These are phyloP conservation scores for Zygoascus tannicola DNA, from an alignment of 805 yeast species.

Conservation along the genomic window DNA sequence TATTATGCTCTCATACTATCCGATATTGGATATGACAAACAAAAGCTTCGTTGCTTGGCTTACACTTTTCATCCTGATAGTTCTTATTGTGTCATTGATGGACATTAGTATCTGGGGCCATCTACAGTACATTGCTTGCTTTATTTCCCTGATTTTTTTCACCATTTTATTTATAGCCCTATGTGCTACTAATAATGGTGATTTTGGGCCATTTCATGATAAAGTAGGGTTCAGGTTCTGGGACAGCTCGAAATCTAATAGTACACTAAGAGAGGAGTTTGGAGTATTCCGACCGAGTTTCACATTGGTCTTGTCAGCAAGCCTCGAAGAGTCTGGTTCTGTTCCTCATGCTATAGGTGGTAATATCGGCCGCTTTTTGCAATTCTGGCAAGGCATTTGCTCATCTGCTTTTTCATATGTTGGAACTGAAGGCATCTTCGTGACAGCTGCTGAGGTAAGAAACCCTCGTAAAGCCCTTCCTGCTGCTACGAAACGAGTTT, in stretches of 20 bases:
- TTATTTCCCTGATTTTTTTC: conserved; percentile 46
- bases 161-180: conserved; percentile 44
- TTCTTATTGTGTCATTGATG: conserved; percentile 45
- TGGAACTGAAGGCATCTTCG: conserved; percentile 74
- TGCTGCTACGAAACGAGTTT: conserved; percentile 63
- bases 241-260: conserved; percentile 45
- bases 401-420: conserved; percentile 68
- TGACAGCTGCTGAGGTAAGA: conserved; percentile 80
- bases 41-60: conserved; percentile 59
- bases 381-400: conserved; percentile 47
- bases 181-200: conserved; percentile 57
- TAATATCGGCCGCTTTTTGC: conserved; percentile 34
- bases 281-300: conserved; percentile 59
- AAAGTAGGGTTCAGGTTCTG: conserved; percentile 63
- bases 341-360: conserved; percentile 36
- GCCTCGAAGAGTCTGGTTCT: conserved; percentile 41
- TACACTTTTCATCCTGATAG: conserved; percentile 42
- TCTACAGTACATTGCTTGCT: conserved; percentile 53
- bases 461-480: conserved; percentile 73
- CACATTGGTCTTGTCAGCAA: background rate
- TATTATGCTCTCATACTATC: conserved; percentile 62
- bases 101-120: conserved; percentile 72
- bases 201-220: conserved; percentile 35
- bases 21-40: conserved; percentile 39
- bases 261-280: conserved; percentile 40